Base-by-base conservation (phyloP, 2,329 filamentous ascomycete genomes). In the Epichloe bromicola region DNA sequence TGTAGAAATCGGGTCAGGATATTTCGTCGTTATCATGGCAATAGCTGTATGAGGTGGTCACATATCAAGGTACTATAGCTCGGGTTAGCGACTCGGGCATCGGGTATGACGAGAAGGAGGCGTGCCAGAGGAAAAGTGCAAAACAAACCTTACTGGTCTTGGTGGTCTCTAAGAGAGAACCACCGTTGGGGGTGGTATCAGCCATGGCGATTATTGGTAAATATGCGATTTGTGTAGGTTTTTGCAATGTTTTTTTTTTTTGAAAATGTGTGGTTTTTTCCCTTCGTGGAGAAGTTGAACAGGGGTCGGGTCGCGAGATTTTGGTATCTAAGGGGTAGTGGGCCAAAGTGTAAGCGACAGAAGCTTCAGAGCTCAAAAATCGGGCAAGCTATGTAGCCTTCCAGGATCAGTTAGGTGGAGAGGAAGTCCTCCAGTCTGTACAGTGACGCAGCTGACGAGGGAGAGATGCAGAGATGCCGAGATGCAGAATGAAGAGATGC, bases 141-240 rank as follows among this genome's bases (percentile, higher is more conserved):
- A 55, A 20, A 68, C 72, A 52, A 60, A 76, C 75, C 76, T 68
- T 70, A 79, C 76, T 78, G 61, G 64, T 68, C 65, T 76, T 77
- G 61, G 75, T 67, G 57, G 66, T 62, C 57, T 75, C 67, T 55
- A 71, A 55, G 57, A 68, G 64, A 58, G 71, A 68, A 58, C 59
- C 67, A 63, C 73, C 74, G 65, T 76, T 76, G 65, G 66, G 65
- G 63, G 65, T 60, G 57, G 63, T 59, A 58, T 67, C 65, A 58
- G 67, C 62, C 60, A 66, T 58, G 43, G 48, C 36, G 52, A 51
- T 43, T 23, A 20, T 42, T 26, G 47, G 7, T 36, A 49, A 42
- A 20, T 19, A 33, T 50, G 44, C 37, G 34, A 42, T 38, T 46
- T 26, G 6, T 19, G 53, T n/a, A 46, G 38, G 38, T 20, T 48